These are phyloP conservation scores for Aspergillus pseudoviridinutans DNA, from an alignment of 2,329 filamentous ascomycete genomes.

Conservation along the genomic window DNA sequence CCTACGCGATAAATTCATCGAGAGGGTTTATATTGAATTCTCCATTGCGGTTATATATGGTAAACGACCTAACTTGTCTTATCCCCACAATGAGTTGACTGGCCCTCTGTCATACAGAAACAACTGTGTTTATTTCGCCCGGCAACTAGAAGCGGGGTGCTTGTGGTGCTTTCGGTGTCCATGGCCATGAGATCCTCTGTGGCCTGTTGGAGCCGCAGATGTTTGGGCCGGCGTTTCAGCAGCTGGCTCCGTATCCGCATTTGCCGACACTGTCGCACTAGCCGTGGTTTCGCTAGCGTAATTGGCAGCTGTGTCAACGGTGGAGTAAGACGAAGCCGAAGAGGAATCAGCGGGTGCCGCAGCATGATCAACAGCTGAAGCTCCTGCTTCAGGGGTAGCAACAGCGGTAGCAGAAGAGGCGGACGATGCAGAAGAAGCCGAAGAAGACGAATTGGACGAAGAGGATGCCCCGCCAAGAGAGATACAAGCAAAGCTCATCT, in stretches of 20 bases:
- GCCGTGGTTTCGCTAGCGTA: neutral
- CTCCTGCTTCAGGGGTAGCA: no score
- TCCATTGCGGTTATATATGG: neutral
- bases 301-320: neutral
- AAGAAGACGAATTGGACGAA: neutral
- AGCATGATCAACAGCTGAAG: no score
- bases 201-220: neutral
- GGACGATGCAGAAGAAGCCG: neutral
- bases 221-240: neutral
- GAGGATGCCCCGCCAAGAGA: conserved; percentile 10
- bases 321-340: neutral
- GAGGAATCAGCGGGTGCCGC: neutral
- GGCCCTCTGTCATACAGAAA: no score
- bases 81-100: neutral
- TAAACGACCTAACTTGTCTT: neutral
- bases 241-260: no score
- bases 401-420: neutral
- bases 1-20: no score
- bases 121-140: neutral
- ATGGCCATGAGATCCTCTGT: neutral
- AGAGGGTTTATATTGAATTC: neutral
- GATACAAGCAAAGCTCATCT: conserved; percentile 24
- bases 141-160: neutral
- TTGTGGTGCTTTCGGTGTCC: neutral
- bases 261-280: neutral